Conservation (phyloP, 208 protist species). For the Vickermania spadyakhi region DNA sequence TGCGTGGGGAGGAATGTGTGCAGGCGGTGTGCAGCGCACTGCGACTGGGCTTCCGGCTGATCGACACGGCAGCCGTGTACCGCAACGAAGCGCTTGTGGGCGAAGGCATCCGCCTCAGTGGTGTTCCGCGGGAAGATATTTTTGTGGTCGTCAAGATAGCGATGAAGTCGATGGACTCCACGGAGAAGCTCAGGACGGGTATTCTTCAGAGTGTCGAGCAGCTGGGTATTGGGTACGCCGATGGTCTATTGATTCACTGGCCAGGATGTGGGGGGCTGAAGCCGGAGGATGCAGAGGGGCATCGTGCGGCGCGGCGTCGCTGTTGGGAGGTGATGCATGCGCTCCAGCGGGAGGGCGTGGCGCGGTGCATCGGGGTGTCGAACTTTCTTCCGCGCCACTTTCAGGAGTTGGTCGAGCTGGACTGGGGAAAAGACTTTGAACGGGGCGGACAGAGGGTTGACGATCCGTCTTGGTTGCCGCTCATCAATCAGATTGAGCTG, state of each 20-base stretch:
- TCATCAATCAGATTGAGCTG: conserved; percentile 84
- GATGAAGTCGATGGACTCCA: conserved; percentile 41
- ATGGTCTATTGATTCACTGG: conserved; percentile 80
- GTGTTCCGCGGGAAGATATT: conserved; percentile 41
- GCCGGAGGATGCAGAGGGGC: conserved; percentile 26
- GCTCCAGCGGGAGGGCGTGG: conserved; percentile 37
- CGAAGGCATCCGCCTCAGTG: conserved; percentile 41
- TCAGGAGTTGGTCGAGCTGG: conserved; percentile 14
- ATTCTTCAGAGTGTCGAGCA: conserved; percentile 45
- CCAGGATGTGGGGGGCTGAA: conserved; percentile 55
- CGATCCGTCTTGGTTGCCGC: conserved; percentile 8
- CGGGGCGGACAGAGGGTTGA: not conserved
- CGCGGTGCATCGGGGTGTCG: conserved; percentile 61
- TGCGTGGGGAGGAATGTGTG: conserved; percentile 47
- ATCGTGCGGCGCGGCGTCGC: conserved; percentile 43
- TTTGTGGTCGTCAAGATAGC: conserved; percentile 77
- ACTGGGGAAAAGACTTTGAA: not conserved
- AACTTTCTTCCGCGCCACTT: conserved; percentile 82
- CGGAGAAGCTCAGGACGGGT: conserved; percentile 18
- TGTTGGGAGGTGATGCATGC: conserved; percentile 52
- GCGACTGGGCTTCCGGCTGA: conserved; percentile 57
- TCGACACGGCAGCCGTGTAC: conserved; percentile 80
- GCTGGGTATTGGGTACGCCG: conserved; percentile 60
- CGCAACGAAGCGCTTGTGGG: conserved; percentile 70
- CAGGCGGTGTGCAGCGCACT: conserved; percentile 38